These are phyloP conservation scores for Globisporangium solare DNA, from an alignment of 352 stramenopile genomes.

Conservation along the genomic window DNA sequence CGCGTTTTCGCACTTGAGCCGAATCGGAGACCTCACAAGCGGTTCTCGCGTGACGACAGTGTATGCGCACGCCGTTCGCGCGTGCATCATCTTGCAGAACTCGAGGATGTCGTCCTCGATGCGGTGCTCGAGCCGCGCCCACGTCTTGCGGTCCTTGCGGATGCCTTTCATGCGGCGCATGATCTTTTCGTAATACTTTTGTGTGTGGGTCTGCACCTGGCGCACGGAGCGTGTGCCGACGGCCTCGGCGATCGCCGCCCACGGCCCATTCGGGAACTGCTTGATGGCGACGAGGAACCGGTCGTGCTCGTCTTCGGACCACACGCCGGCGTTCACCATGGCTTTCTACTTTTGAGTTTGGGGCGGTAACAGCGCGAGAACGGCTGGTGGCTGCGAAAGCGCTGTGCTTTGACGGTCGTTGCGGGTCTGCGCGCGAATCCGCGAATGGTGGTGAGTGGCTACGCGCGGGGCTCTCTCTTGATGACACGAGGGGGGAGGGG, in stretches of 20 bases:
- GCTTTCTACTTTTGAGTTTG: too few species aligned
- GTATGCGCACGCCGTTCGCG: background rate
- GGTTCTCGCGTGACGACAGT: too few species aligned
- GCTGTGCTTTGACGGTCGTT: too few species aligned
- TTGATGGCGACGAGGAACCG: slow-evolving; percentile 47
- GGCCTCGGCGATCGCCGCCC: slow-evolving; percentile 31
- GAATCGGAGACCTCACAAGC: too few species aligned
- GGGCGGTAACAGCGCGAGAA: background rate
- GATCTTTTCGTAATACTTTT: slow-evolving; percentile 71
- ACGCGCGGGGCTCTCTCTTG: too few species aligned
- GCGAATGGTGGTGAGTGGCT: too few species aligned
- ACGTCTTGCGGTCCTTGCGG: slow-evolving; percentile 49
- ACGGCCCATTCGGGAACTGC: slow-evolving; percentile 39
- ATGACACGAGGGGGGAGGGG: too few species aligned
- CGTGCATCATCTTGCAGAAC: slow-evolving; percentile 6
- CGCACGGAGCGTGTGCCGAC: slow-evolving; percentile 46
- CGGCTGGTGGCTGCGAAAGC: too few species aligned
- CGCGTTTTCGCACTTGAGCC: too few species aligned
- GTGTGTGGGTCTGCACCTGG: slow-evolving; percentile 61
- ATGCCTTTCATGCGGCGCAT: slow-evolving; percentile 47
- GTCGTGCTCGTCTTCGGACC: slow-evolving; percentile 57
- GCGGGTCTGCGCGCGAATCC: too few species aligned
- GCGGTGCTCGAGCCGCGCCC: slow-evolving; percentile 42
- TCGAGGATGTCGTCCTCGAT: slow-evolving; percentile 39
- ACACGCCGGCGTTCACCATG: slow-evolving; percentile 14